phyloP scores from a whole-genome alignment of 768 basidiomycete species.

The Tricholoma furcatifolium region DNA sequence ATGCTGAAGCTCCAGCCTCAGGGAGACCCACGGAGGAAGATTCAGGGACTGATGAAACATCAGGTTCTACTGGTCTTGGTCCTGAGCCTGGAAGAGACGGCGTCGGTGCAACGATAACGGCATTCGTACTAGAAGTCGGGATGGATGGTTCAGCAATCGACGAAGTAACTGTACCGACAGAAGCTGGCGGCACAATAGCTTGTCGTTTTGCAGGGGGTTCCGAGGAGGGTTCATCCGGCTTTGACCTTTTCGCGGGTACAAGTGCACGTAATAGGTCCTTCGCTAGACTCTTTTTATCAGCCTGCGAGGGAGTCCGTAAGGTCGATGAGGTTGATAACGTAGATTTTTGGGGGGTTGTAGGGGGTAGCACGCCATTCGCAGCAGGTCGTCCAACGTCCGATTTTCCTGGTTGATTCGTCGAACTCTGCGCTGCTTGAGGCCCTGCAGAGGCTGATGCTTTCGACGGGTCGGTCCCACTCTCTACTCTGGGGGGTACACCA shows the following conservation, averaged over 20 bases:
- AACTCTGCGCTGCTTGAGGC: not conserved
- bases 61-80: no score
- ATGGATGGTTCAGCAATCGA: not conserved
- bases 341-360: not conserved
- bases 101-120: no score
- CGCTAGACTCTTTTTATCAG: slow-evolving; percentile 51
- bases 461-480: not conserved
- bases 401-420: not conserved
- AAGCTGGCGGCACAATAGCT: not conserved
- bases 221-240: slow-evolving; percentile 8
- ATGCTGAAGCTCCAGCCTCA: no score
- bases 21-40: no score
- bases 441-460: not conserved
- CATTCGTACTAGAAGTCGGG: no score
- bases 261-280: slow-evolving; percentile 57
- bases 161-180: not conserved
- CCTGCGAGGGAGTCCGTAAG: slow-evolving; percentile 36
- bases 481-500: not conserved
- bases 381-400: not conserved
- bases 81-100: no score
- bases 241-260: slow-evolving; percentile 21
- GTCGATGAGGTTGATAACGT: not conserved
- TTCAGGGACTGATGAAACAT: no score
- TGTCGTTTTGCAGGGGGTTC: slow-evolving; percentile 14
- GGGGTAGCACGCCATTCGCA: not conserved